Evolutionary conservation across 768 basidiomycete genomes (phyloP), one percentile per base, ranked within the genome.

Genomic region (Crucibulum laeve): DNA sequence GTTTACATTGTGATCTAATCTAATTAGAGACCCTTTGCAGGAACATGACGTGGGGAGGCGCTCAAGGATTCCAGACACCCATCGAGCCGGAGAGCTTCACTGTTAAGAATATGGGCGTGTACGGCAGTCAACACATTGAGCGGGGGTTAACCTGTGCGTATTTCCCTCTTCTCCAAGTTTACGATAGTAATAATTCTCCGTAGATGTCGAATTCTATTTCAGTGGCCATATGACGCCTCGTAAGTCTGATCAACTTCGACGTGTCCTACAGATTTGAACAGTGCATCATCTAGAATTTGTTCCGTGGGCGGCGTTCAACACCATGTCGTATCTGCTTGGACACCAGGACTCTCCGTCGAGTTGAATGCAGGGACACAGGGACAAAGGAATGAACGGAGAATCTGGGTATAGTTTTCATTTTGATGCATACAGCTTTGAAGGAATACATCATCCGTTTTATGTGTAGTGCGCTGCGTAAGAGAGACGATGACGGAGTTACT

Each of bases 11-110:
- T 23, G 8, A 30, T 15, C 24, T 15, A 42, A 25, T 11, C 21
- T 34, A 32, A 37, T 15, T 25, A 25, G 5, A 14, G 24, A 22
- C 5, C 17, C 6, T 11, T 10, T 48, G 13, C 24, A 71, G 70
- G 49, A 73, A 71, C 48, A 65, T 67, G 63, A 59, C 67, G 54
- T 82, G 80, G 82, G 68, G 69, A 46, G 79, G 80, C 1, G 48
- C 63, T 26, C 83, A 86, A 60, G 84, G 83, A 0, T 84, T 85
- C 71, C 82, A 82, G 49, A 77, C 69, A 0, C 80, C 81, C 4
- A 80, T 83, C 33, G 57, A 64, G 34, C 52, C 70, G 11, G 83
- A 85, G 51, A 79, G 67, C 33, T 84, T 86, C 62, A 65, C 73
- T 23, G 70, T 86, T 37, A 74, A 84, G 43, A 74, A 77, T 42